Evolutionary conservation across 805 yeast genomes (phyloP).

Genomic region (Lipomyces anomalus): DNA sequence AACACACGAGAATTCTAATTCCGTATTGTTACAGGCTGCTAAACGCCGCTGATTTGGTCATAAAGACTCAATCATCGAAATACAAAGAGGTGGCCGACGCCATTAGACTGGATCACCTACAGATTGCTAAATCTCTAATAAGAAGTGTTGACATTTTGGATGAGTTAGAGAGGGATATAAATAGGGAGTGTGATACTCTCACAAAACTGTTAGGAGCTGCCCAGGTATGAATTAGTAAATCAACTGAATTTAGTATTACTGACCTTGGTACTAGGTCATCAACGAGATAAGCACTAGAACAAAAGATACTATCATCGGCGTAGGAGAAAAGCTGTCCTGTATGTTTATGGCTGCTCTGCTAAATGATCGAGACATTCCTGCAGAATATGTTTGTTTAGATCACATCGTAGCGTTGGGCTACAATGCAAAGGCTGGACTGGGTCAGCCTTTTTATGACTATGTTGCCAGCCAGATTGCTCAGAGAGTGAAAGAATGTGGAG

Average conservation of each 20-base stretch:
- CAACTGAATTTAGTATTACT: no score
- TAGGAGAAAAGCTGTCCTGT: conserved; percentile 91
- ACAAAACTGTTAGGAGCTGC: conserved; percentile 76
- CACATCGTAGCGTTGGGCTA: conserved; percentile 60
- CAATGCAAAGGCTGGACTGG: conserved; percentile 54
- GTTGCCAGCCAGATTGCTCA: conserved; percentile 48
- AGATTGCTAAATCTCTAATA: conserved; percentile 59
- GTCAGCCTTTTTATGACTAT: conserved; percentile 53
- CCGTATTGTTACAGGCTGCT: conserved; percentile 44
- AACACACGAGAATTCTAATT: not conserved
- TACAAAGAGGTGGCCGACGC: conserved; percentile 55
- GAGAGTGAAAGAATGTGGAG: conserved; percentile 36
- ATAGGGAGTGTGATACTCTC: conserved; percentile 61
- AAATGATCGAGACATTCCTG: conserved; percentile 72
- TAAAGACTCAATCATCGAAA: conserved; percentile 38
- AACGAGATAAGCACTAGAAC: conserved; percentile 90
- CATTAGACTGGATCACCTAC: conserved; percentile 71
- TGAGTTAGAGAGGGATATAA: conserved; percentile 54
- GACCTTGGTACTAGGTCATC: no score
- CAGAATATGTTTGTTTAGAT: conserved; percentile 75
- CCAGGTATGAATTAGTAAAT: no score
- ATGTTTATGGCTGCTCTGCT: conserved; percentile 79
- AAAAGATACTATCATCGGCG: conserved; percentile 80
- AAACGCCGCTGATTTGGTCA: conserved; percentile 64
- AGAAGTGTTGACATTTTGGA: conserved; percentile 41